phyloP scores from a whole-genome alignment of 176 grass and related monocot species.

The Musa itinerans region DNA sequence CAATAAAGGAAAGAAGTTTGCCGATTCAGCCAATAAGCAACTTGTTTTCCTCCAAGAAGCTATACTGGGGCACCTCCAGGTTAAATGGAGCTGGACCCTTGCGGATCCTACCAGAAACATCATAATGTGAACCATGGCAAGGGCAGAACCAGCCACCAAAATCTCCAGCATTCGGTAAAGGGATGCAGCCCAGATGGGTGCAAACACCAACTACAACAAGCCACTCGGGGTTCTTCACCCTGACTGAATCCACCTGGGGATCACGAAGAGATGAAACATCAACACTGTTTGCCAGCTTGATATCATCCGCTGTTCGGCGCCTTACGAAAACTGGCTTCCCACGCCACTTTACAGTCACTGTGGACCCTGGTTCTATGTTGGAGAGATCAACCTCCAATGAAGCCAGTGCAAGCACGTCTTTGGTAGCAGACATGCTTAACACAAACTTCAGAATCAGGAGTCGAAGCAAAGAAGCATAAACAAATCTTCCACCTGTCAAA shows the following conservation, averaged over 20 bases:
- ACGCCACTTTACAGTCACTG: conserved; percentile 1
- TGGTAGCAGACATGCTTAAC: conserved; percentile 1
- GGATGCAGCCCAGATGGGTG: conserved; percentile 1
- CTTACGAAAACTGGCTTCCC: neutral
- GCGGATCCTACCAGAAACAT: conserved; percentile 1
- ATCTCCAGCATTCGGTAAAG: conserved; percentile 1
- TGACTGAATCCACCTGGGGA: neutral
- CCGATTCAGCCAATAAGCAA: conserved; percentile 2
- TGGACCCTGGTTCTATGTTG: neutral
- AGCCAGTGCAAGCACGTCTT: neutral
- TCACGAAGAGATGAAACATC: conserved; percentile 1
- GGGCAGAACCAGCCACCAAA: conserved; percentile 3
- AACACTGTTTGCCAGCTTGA: neutral
- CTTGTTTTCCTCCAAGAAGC: conserved; percentile 5
- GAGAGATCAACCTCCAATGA: conserved; percentile 9
- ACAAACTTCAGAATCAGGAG: conserved; percentile 5
- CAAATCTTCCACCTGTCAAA: conserved; percentile 3
- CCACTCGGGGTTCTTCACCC: conserved; percentile 1
- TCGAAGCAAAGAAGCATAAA: neutral
- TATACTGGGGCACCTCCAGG: conserved; percentile 11
- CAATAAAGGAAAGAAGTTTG: neutral
- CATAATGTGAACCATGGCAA: neutral
- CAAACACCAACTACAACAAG: neutral
- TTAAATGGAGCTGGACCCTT: neutral
- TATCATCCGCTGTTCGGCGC: neutral